Evolutionary conservation across 257 asterid species (phyloP).

Genomic region (Primulina huaijiensis): DNA sequence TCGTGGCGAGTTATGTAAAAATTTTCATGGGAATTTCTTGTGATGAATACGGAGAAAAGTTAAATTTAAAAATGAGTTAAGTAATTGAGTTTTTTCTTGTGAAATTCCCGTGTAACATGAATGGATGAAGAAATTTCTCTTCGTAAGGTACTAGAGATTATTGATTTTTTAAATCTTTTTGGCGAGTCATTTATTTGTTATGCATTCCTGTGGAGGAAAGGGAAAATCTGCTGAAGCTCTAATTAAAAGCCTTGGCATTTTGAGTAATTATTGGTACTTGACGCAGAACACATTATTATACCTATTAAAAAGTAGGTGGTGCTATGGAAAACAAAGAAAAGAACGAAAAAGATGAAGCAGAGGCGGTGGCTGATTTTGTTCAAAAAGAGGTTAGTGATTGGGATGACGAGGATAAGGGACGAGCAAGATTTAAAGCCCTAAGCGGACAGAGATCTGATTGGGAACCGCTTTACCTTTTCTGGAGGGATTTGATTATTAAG

Average conservation of each 20-base stretch:
- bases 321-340: constrained; percentile 14
- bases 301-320: neutral
- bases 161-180: too few relatives aligned
- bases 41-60: neutral
- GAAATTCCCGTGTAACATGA: too few relatives aligned
- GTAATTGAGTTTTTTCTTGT: too few relatives aligned
- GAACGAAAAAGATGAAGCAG: constrained; percentile 21
- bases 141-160: too few relatives aligned
- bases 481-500: constrained; percentile 71
- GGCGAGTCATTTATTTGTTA: too few relatives aligned
- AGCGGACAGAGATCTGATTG: constrained; percentile 89
- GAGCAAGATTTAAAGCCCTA: constrained; percentile 64
- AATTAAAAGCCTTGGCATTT: neutral
- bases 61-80: too few relatives aligned
- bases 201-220: too few relatives aligned
- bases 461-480: constrained; percentile 67
- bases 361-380: constrained; percentile 42
- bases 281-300: neutral
- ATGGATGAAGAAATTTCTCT: too few relatives aligned
- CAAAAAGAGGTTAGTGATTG: constrained; percentile 55
- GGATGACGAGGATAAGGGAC: constrained; percentile 58
- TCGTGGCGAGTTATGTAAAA: neutral
- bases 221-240: too few relatives aligned
- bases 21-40: neutral
- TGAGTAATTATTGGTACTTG: neutral